Base-by-base conservation (phyloP, 306 rosid genomes). In the Gleditsia sinensis region DNA sequence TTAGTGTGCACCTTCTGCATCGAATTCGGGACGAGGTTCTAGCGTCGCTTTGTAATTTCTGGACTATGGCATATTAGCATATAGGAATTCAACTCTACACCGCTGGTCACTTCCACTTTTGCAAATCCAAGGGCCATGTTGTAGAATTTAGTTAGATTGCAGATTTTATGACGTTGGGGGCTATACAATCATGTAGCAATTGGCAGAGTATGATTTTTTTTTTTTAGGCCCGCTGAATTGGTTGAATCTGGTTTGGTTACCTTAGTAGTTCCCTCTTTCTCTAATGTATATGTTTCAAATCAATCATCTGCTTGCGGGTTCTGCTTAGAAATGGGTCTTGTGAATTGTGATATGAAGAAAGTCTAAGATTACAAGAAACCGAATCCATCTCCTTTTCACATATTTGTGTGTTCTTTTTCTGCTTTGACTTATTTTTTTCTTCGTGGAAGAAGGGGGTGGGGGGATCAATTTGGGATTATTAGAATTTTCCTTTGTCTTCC, bases 401-500 rank as follows among this genome's bases (percentile, higher is more conserved):
- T 37, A 30, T 61, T n/a, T 17, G 10, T 37, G 68, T 16, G 16
- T 9, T 19, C 7, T 24, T 5, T 56, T 28, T 40, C 12, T n/a
- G n/a, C n/a, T n/a, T n/a, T n/a, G n/a, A 10, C 12, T 51, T 1
- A 0, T 20, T 0, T 7, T 17, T 0, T 16, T 45, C 13, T 25
- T 46, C n/a, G n/a, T n/a, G n/a, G n/a, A n/a, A n/a, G n/a, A 8
- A 20, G 13, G 6, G 9, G 37, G 30, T 32, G 4, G 20, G 6
- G 28, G 53, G 7, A 11, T 23, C 16, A 24, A 45, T 6, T 19
- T 13, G 34, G 34, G 19, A 23, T 63, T 40, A 7, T 14, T 37
- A 30, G 36, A 37, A 40, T 61, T 48, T 53, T 67, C 39, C 49
- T n/a, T n/a, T n/a, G n/a, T n/a, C n/a, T n/a, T n/a, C n/a, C n/a